Evolutionary conservation across 305 asterid genomes (phyloP), one percentile per base, ranked within the genome.

Genomic region (Euphrasia arctica): DNA sequence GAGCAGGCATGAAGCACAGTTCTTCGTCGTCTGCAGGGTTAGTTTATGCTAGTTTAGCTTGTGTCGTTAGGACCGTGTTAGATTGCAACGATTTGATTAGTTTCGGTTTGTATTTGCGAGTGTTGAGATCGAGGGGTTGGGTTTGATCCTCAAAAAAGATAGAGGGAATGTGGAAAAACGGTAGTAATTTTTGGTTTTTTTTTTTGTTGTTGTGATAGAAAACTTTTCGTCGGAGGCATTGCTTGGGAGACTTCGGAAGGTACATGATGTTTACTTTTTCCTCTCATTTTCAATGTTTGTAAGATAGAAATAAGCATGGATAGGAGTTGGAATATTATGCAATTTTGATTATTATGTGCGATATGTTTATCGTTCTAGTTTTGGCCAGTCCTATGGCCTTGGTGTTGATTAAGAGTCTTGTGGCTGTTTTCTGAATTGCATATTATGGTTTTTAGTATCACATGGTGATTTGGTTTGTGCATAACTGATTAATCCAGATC

Each of bases 211-310:
- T 87, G 87, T 89, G 75, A 77, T 92, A 89, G 96, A 89, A 90
- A 93, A 83, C 97, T 93, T 77, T 93, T 90, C 75, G 95, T 93
- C n/a, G 98, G 98, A 48, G 98, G 98, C 89, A 93, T 93, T 82
- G 97, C 97, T 70, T 90, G 96, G 97, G 96, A 90, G 91, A 93
- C 98, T 65, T 81, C 90, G 2, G 87, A 90, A 93, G 98, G 98
- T 83, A 80, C 34, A 34, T 42, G 18, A 60, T 49, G 2, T 54
- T n/a, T 34, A 25, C 42, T 4, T 13, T 12, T 47, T 10, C 14
- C 80, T 72, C 41, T 4, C 15, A 0, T 12, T 47, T 13, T 2
- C n/a, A 10, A 43, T 50, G 25, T 49, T 49, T 49, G 18, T 45
- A n/a, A 45, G 50, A 45, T 45, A 3, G 0, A 31, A 31, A 31